Evolutionary conservation across 2,329 filamentous ascomycete species (phyloP).

Genomic region (Harringtonia aguacate): DNA sequence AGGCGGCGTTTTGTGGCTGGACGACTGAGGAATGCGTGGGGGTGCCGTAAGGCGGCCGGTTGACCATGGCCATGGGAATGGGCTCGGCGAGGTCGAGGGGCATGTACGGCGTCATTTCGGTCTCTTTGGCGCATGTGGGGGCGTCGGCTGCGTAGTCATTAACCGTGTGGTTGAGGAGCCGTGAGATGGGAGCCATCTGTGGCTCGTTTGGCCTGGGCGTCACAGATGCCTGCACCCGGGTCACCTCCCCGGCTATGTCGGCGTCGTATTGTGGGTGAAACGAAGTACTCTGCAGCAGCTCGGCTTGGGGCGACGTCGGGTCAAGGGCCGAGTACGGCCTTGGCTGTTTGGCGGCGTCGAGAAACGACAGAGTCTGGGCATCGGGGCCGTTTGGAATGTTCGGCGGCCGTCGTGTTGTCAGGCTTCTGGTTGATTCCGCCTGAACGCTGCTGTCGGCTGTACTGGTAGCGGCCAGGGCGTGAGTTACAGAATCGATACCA

Average conservation of each 20-base stretch:
- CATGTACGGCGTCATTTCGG: constrained; percentile 58
- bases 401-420: neutral
- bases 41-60: constrained; percentile 54
- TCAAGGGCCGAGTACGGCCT: constrained; percentile 13
- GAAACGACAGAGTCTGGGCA: constrained; percentile 12
- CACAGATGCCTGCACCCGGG: constrained; percentile 48
- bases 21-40: constrained; percentile 48
- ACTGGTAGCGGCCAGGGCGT: neutral
- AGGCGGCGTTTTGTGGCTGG: constrained; percentile 67
- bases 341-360: constrained; percentile 15
- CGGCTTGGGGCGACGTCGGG: constrained; percentile 8
- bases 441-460: neutral
- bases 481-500: too few relatives aligned
- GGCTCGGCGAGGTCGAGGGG: constrained; percentile 38
- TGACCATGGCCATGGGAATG: constrained; percentile 63
- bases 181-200: constrained; percentile 46
- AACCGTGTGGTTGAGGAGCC: constrained; percentile 54
- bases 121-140: constrained; percentile 37
- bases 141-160: constrained; percentile 40
- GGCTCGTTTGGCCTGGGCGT: constrained; percentile 41
- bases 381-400: constrained; percentile 12
- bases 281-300: constrained; percentile 43
- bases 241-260: constrained; percentile 49
- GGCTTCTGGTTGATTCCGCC: neutral
- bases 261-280: constrained; percentile 54